phyloP scores from a whole-genome alignment of 805 yeast genomes.

The Candida cerambycidarum region DNA sequence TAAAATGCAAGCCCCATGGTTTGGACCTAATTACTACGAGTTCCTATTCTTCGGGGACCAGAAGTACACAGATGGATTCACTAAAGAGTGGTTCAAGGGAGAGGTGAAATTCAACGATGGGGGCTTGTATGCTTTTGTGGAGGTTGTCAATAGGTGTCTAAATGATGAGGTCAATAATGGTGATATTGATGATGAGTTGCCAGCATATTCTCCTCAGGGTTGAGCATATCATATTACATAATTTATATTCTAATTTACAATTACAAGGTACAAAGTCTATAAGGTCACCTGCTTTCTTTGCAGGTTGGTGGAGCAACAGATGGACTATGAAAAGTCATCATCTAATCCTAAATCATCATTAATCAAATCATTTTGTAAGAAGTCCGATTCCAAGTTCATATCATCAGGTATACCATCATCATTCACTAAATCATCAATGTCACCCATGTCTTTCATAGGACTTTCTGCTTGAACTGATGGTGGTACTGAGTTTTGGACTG shows the following conservation, averaged over 20 bases:
- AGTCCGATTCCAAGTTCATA: neutral
- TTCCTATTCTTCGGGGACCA: constrained; percentile 37
- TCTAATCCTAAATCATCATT: constrained; percentile 6
- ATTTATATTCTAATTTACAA: constrained; percentile 1
- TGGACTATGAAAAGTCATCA: no score
- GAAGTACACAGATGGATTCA: constrained; percentile 39
- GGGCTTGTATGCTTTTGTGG: constrained; percentile 45
- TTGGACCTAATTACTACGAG: constrained; percentile 52
- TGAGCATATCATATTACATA: no score
- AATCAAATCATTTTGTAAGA: constrained; percentile 6
- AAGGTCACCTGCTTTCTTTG: no score
- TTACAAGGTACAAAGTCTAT: no score
- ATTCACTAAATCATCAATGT: neutral
- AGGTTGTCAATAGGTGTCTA: constrained; percentile 29
- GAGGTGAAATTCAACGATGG: constrained; percentile 46
- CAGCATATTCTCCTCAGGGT: constrained; percentile 24
- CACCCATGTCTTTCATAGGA: neutral
- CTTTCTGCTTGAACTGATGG: neutral
- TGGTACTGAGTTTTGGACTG: no score
- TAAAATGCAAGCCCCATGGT: constrained; percentile 49
- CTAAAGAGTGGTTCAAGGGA: constrained; percentile 39
- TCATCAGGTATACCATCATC: neutral
- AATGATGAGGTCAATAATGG: constrained; percentile 36
- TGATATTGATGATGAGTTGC: constrained; percentile 47
- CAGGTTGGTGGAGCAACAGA: no score